These are phyloP conservation scores for Citrus australasica DNA, from an alignment of 345 rosid species.

Conservation along the genomic window DNA sequence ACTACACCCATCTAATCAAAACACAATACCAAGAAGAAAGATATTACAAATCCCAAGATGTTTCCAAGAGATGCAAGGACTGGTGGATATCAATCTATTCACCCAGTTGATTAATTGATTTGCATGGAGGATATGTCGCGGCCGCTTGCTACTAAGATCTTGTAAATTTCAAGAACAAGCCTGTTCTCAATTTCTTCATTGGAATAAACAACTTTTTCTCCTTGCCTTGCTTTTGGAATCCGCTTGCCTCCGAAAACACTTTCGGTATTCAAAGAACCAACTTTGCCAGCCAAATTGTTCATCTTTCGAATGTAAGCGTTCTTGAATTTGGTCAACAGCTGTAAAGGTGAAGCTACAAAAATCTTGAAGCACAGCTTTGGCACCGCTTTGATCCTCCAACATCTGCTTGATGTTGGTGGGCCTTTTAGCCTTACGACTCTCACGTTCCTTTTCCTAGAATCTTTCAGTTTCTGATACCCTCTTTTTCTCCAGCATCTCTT, in stretches of 20 bases:
- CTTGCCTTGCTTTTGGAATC: slow-evolving; percentile 24
- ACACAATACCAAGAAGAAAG: neutral
- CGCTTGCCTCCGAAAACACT: slow-evolving; percentile 24
- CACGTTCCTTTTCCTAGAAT: slow-evolving; percentile 18
- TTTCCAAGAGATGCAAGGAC: too few species aligned
- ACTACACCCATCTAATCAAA: too few species aligned
- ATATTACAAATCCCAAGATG: neutral
- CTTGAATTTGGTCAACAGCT: slow-evolving; percentile 29
- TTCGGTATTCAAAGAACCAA: slow-evolving; percentile 20
- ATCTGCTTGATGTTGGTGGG: slow-evolving; percentile 17
- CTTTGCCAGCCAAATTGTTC: slow-evolving; percentile 22
- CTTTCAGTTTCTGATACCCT: slow-evolving; percentile 24
- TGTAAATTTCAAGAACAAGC: slow-evolving; percentile 38
- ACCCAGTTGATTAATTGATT: too few species aligned
- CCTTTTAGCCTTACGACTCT: slow-evolving; percentile 19
- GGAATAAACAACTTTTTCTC: neutral
- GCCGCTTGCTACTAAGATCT: slow-evolving; percentile 17
- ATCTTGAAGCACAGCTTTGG: slow-evolving; percentile 24
- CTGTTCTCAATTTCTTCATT: slow-evolving; percentile 28
- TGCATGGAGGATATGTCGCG: slow-evolving; percentile 5
- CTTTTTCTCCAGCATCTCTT: slow-evolving; percentile 33
- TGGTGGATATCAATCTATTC: too few species aligned
- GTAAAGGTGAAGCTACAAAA: slow-evolving; percentile 21
- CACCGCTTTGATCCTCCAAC: slow-evolving; percentile 33
- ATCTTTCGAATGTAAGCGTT: slow-evolving; percentile 33